These are phyloP conservation scores for Penicillium sp. DNA, from an alignment of 2,329 filamentous ascomycete species.

Conservation along the genomic window DNA sequence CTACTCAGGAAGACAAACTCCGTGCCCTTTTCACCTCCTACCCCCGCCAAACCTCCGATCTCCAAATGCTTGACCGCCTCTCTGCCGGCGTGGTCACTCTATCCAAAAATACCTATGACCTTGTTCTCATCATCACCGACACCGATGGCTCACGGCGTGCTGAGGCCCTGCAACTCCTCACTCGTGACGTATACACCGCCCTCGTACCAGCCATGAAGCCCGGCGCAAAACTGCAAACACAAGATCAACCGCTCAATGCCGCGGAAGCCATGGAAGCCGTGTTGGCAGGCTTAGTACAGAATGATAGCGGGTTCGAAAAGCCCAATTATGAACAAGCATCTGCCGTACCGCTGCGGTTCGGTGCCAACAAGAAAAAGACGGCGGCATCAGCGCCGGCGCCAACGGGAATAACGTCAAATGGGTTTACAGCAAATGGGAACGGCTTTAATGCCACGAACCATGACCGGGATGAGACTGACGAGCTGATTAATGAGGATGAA, in stretches of 20 bases:
- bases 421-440: conserved; percentile 28
- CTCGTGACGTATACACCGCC: conserved; percentile 60
- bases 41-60: conserved; percentile 71
- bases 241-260: conserved; percentile 55
- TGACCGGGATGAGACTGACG: conserved; percentile 63
- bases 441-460: conserved; percentile 30
- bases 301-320: conserved; percentile 62
- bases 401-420: conserved; percentile 30
- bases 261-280: conserved; percentile 32
- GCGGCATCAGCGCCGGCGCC: conserved; percentile 12
- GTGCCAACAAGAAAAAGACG: conserved; percentile 53
- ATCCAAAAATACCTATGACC: conserved; percentile 70
- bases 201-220: conserved; percentile 66
- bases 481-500: conserved; percentile 84
- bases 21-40: conserved; percentile 63
- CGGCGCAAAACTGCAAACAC: conserved; percentile 56
- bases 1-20: conserved; percentile 74
- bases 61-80: conserved; percentile 97
- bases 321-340: conserved; percentile 55
- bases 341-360: conserved; percentile 59
- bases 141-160: conserved; percentile 58
- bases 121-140: conserved; percentile 77
- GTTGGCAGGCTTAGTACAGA: conserved; percentile 21
- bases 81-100: conserved; percentile 73
- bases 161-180: conserved; percentile 61